Percentiles rank a stretch among this genome's conserved stretches.
These are phyloP conservation scores for Fomitopsis betulina DNA, from an alignment of 1,284 basidiomycete genomes.

Conservation along the genomic window DNA sequence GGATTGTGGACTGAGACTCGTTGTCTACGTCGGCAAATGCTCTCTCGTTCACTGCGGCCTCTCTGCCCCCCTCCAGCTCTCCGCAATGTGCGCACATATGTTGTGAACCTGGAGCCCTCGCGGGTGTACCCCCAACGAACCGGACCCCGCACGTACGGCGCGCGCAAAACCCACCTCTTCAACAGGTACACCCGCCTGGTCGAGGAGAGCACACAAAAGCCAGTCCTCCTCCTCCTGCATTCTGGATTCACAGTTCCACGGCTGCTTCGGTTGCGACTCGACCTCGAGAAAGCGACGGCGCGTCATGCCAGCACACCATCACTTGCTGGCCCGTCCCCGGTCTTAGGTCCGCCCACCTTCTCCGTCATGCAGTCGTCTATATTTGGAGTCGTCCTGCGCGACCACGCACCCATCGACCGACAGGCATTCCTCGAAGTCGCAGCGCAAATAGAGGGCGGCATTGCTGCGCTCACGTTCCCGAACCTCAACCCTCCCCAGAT, in stretches of 20 bases:
- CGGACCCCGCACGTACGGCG: conserved; percentile 57
- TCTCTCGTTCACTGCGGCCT: conserved; percentile 10
- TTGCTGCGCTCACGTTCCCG: conserved; percentile 66
- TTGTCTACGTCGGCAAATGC: conserved; percentile 3
- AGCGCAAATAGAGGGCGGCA: conserved; percentile 48
- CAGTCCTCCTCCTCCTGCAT: conserved; percentile 69
- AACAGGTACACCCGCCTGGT: conserved; percentile 69
- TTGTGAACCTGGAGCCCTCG: conserved; percentile 54
- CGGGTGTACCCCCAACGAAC: conserved; percentile 47
- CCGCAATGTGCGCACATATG: conserved; percentile 28
- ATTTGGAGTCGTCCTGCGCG: conserved; percentile 68
- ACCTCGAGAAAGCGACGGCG: conserved; percentile 51
- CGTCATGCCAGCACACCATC: conserved; percentile 38
- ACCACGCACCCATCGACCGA: conserved; percentile 47
- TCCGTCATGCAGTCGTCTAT: conserved; percentile 65
- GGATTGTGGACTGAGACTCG: background rate
- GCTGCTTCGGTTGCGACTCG: conserved; percentile 60
- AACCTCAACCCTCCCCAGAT: conserved; percentile 68
- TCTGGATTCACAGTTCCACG: conserved; percentile 62
- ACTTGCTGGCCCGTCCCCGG: conserved; percentile 33
- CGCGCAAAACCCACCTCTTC: conserved; percentile 73
- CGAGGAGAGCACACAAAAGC: conserved; percentile 43
- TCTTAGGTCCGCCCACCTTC: conserved; percentile 38
- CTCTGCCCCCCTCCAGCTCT: conserved; percentile 9
- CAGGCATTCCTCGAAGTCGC: conserved; percentile 47